Percentiles rank a stretch among this genome's conserved stretches.
phyloP scores from a whole-genome alignment of 1,284 basidiomycete species.

The Sphagnurus paluster region DNA sequence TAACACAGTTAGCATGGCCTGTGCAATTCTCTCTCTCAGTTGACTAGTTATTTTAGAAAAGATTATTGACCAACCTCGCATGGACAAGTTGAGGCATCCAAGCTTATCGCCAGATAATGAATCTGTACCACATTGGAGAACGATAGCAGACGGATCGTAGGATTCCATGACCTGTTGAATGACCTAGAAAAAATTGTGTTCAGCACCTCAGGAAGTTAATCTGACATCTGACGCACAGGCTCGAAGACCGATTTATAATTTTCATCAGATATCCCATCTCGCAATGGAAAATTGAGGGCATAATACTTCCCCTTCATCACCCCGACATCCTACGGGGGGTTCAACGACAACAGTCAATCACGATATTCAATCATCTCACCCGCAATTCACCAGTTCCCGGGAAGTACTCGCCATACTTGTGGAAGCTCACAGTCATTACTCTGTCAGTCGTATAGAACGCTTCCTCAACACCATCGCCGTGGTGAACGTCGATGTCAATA shows the following conservation, averaged over 20 bases:
- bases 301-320: conserved; percentile 93
- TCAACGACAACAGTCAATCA: conserved; percentile 2
- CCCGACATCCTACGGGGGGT: conserved; percentile 72
- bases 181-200: conserved; percentile 72
- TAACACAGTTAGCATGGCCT: conserved; percentile 97
- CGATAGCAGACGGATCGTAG: conserved; percentile 95
- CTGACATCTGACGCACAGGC: conserved; percentile 60
- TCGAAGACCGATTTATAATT: conserved; percentile 96
- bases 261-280: conserved; percentile 96
- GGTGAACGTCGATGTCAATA: conserved; percentile 99
- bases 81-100: conserved; percentile 95
- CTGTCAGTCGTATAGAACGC: conserved; percentile 99
- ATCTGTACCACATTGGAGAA: conserved; percentile 98
- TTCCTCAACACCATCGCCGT: conserved; percentile 99
- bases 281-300: conserved; percentile 91
- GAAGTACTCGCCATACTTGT: conserved; percentile 99
- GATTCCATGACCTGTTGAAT: conserved; percentile 95
- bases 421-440: conserved; percentile 98
- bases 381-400: conserved; percentile 97
- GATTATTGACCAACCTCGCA: conserved; percentile 70
- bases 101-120: conserved; percentile 96
- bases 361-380: conserved; percentile 44
- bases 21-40: background rate
- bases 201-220: background rate
- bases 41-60: background rate